These are phyloP conservation scores for Mortierella sp. DNA, from an alignment of 371 early-diverging fungal genomes.

Conservation along the genomic window DNA sequence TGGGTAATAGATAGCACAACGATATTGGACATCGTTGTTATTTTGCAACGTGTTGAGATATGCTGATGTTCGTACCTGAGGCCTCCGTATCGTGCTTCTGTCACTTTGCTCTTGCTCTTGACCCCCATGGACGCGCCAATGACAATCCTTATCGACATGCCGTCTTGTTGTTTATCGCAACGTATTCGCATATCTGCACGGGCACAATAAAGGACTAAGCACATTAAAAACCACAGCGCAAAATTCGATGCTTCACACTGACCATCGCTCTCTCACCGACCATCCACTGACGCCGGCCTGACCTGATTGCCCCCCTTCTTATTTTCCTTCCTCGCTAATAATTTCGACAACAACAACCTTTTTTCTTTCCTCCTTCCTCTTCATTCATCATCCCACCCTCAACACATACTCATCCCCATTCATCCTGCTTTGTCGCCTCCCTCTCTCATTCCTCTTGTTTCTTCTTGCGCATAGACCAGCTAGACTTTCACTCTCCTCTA, in stretches of 20 bases:
- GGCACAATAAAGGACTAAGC: neutral
- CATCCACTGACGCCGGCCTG: neutral
- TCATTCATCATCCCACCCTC: neutral
- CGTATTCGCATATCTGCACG: neutral
- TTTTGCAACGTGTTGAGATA: neutral
- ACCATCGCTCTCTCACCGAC: neutral
- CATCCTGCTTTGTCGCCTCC: neutral
- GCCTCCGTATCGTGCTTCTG: neutral
- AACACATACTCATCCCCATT: neutral
- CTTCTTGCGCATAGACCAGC: neutral
- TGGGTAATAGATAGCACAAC: neutral
- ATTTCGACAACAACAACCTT: neutral
- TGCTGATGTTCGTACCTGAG: neutral
- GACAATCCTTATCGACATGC: conserved; percentile 1
- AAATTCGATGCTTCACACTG: neutral
- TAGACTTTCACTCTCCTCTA: neutral
- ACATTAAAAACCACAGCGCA: neutral
- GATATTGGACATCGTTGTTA: neutral
- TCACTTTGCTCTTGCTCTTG: neutral
- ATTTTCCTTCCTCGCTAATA: neutral
- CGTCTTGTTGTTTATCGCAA: neutral
- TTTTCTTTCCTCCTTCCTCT: conserved; percentile 5
- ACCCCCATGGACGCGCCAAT: neutral
- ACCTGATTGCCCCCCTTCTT: neutral
- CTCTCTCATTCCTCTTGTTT: neutral